Conservation (phyloP, 2,329 filamentous ascomycete species). For the Apiospora pterosperma region DNA sequence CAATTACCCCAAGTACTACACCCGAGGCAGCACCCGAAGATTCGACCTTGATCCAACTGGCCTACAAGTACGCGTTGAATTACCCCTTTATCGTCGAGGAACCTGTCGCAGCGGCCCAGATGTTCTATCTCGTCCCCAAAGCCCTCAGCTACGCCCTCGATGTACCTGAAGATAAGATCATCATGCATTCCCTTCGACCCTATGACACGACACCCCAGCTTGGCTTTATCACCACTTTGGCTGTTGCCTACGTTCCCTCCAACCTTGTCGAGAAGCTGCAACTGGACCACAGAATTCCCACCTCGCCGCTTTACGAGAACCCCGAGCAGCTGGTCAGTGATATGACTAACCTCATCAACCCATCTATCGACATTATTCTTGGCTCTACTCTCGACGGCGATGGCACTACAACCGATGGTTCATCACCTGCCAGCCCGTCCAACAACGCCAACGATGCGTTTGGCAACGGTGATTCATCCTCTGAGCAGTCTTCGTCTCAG, state of each 20-base stretch:
- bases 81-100: conserved; percentile 77
- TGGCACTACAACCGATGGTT: conserved; percentile 35
- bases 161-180: conserved; percentile 52
- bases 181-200: conserved; percentile 70
- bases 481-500: conserved; percentile 51
- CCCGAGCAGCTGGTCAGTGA: conserved; percentile 61
- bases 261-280: conserved; percentile 65
- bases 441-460: conserved; percentile 37
- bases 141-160: conserved; percentile 65
- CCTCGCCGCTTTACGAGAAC: conserved; percentile 73
- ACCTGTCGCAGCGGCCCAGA: conserved; percentile 72
- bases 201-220: conserved; percentile 67
- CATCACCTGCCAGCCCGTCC: conserved; percentile 29
- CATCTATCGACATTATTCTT: conserved; percentile 66
- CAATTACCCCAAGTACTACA: conserved; percentile 68
- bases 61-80: conserved; percentile 77
- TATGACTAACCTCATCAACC: conserved; percentile 79
- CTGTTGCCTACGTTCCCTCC: conserved; percentile 71
- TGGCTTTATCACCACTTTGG: conserved; percentile 79
- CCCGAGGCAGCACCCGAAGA: conserved; percentile 54
- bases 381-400: conserved; percentile 40
- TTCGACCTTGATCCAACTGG: conserved; percentile 74
- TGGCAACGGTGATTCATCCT: conserved; percentile 32
- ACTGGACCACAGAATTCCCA: conserved; percentile 67
- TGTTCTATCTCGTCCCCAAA: conserved; percentile 74